Percentiles rank a stretch among this genome's conserved stretches.
Conservation (phyloP, 495 filamentous ascomycete species). For the Podospora appendiculata region DNA sequence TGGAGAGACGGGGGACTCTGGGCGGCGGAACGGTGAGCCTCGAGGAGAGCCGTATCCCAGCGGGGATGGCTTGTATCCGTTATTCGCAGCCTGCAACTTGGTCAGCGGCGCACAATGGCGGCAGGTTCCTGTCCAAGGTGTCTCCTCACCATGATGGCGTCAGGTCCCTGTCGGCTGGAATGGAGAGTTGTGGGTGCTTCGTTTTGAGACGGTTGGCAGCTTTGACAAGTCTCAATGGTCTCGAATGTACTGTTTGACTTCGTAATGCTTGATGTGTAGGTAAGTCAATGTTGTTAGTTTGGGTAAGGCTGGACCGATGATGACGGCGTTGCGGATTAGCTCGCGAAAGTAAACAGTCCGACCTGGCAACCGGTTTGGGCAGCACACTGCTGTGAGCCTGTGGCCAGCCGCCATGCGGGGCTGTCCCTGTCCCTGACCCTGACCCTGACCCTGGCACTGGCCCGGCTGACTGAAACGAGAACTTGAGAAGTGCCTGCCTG, state of each 20-base stretch:
- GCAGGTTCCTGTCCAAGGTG: neutral
- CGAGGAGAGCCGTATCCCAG: conserved; percentile 46
- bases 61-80: conserved; percentile 55
- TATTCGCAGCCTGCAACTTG: conserved; percentile 35
- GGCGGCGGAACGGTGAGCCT: conserved; percentile 68
- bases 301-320: neutral
- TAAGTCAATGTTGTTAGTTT: neutral
- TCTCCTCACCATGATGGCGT: conserved; percentile 1
- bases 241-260: no score
- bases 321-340: neutral
- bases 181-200: neutral
- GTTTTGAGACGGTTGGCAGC: no score
- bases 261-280: neutral
- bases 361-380: conserved; percentile 5
- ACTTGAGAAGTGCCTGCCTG: no score
- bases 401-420: no score
- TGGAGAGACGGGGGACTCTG: conserved; percentile 44
- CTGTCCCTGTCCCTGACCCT: no score
- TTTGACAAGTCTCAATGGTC: no score
- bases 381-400: no score
- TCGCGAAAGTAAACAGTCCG: conserved; percentile 14
- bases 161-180: neutral
- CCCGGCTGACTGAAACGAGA: no score
- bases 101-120: neutral
- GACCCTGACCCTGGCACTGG: no score